These are phyloP conservation scores for Podaxis carcinomalis DNA, from an alignment of 768 basidiomycete species.

Conservation along the genomic window DNA sequence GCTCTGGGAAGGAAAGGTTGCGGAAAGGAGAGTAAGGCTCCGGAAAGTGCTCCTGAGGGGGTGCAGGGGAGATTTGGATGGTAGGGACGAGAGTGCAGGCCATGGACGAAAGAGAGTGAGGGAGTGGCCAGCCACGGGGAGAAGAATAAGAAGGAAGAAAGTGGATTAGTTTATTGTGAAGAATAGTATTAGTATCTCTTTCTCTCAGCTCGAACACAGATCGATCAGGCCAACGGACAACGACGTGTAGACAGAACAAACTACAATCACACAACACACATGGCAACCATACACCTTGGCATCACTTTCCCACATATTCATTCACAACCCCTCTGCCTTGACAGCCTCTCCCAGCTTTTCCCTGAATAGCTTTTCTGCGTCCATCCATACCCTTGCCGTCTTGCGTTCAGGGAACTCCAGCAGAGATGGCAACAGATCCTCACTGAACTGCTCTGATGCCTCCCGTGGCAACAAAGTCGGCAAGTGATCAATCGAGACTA, in stretches of 20 bases:
- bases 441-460: constrained; percentile 94
- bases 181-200: constrained; percentile 12
- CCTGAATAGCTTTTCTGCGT: constrained; percentile 81
- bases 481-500: constrained; percentile 95
- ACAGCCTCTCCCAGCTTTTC: constrained; percentile 45
- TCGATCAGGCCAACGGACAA: neutral
- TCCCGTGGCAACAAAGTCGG: constrained; percentile 94
- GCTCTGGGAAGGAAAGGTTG: constrained; percentile 22
- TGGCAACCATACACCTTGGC: constrained; percentile 10
- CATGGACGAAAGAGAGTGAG: constrained; percentile 31
- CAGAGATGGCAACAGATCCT: constrained; percentile 81
- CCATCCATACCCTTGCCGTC: constrained; percentile 76
- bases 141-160: constrained; percentile 30
- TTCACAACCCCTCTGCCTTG: constrained; percentile 29
- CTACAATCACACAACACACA: constrained; percentile 14
- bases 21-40: constrained; percentile 67
- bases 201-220: neutral
- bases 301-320: constrained; percentile 12
- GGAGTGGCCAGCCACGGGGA: constrained; percentile 28
- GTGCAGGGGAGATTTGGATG: constrained; percentile 68
- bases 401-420: constrained; percentile 70
- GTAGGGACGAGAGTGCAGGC: constrained; percentile 49
- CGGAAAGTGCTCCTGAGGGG: constrained; percentile 42
- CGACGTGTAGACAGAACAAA: neutral
- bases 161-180: constrained; percentile 11